Conservation (phyloP, 345 rosid species). For the Adansonia digitata region DNA sequence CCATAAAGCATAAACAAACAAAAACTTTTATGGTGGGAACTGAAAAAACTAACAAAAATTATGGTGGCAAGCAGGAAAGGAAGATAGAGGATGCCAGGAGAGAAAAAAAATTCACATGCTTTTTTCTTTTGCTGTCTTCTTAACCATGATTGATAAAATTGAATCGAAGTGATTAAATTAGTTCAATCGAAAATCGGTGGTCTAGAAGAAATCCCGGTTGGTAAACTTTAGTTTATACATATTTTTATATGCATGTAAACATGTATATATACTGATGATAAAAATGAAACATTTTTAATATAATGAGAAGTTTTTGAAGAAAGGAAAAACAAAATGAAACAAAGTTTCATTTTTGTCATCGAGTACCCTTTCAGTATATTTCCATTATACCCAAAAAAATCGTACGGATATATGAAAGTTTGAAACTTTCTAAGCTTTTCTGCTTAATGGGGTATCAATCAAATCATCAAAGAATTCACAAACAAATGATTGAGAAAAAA, state of each 20-base stretch:
- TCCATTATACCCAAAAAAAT: constrained; percentile 11
- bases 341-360: constrained; percentile 12
- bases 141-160: too few species aligned
- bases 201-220: constrained; percentile 37
- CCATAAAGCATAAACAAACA: constrained; percentile 26
- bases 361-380: constrained; percentile 2
- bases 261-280: not conserved
- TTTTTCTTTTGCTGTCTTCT: constrained; percentile 39
- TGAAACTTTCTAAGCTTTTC: constrained; percentile 30
- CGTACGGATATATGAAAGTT: constrained; percentile 19
- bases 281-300: too few species aligned
- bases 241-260: not conserved
- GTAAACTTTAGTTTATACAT: not conserved
- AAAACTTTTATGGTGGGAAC: constrained; percentile 27
- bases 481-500: constrained; percentile 49
- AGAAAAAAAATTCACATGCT: constrained; percentile 34
- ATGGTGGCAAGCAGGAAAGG: constrained; percentile 37
- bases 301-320: not conserved
- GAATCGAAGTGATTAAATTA: too few species aligned
- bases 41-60: constrained; percentile 21
- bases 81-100: constrained; percentile 23
- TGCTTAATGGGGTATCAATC: constrained; percentile 57
- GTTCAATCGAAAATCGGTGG: too few species aligned
- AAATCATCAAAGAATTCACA: constrained; percentile 50
- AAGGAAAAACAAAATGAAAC: not conserved